Base-by-base conservation (phyloP, 345 rosid genomes). In the Cardamine resedifolia region DNA sequence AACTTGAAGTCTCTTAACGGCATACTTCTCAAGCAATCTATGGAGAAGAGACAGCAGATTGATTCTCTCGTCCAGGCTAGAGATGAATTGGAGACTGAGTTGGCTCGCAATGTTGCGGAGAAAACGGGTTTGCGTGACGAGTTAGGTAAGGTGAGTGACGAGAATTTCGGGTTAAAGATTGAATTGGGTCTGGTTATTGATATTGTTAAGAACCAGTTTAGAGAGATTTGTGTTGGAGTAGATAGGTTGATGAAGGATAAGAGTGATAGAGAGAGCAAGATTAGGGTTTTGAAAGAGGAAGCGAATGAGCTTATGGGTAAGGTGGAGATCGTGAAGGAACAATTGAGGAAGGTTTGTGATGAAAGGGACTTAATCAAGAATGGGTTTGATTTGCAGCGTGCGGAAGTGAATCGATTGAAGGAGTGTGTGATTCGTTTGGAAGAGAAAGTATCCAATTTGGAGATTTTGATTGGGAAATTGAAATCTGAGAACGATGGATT, bases 1-100 rank as follows among this genome's bases (percentile, higher is more conserved):
- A 81, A 44, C 66, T 77, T 93, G 58, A 88, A 85, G 73, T 66
- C 81, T 31, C 91, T 91, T 55, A 89, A 89, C 79, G 56, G 50
- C 16, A 3, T 82, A 30, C 93, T 94, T 49, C 44, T 91, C 63
- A 85, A 85, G 39, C 84, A 87, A 82, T 77, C 85, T 3, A 3
- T 76, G 62, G 91, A 87, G 49, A 66, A 68, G 56, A 74, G 91
- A 47, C 82, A 81, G 12, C 82, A 83, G 77, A 79, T 85, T 36
- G 85, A 83, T 56, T 80, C 81, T 1, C 76, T 94, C 65, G 68
- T 28, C 28, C 70, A 69, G 12, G 77, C 78, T 4, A 84, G 84
- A 26, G 60, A 60, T 11, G 82, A 44, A 9, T 57, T 89, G 58
- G 86, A 87, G 85, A 14, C 59, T 31, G 78, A 90, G 82, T 48